Conservation (phyloP, 345 rosid genomes). For the Populus pruinosa region DNA sequence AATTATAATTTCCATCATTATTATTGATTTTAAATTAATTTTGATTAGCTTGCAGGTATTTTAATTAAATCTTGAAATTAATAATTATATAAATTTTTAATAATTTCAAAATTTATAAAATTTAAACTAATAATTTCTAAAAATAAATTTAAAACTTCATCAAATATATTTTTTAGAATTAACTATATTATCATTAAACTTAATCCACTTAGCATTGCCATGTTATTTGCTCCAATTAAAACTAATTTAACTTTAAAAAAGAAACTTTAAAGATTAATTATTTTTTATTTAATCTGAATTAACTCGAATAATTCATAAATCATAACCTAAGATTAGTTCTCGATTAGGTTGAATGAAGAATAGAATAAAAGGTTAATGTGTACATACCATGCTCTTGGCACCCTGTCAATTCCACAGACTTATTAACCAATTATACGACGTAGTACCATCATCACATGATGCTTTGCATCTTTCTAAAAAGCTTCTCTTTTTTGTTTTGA, state of each 20-base stretch:
- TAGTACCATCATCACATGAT: background rate
- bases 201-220: too few species aligned
- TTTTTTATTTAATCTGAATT: too few species aligned
- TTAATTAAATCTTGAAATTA: rapidly evolving
- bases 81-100: rapidly evolving
- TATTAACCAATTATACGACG: background rate
- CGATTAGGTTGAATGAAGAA: background rate
- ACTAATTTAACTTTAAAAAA: too few species aligned
- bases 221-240: too few species aligned
- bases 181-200: too few species aligned
- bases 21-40: too few species aligned
- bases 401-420: background rate
- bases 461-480: background rate
- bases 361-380: background rate
- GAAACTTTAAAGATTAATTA: too few species aligned
- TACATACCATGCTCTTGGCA: background rate
- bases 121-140: too few species aligned
- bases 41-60: rapidly evolving
- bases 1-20: too few species aligned
- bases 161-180: rapidly evolving
- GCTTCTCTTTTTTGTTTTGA: background rate
- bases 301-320: too few species aligned
- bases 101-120: rapidly evolving
- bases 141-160: rapidly evolving
- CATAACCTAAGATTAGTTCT: too few species aligned